Conservation (phyloP, 805 yeast genomes). For the Cyberlindnera americana region DNA sequence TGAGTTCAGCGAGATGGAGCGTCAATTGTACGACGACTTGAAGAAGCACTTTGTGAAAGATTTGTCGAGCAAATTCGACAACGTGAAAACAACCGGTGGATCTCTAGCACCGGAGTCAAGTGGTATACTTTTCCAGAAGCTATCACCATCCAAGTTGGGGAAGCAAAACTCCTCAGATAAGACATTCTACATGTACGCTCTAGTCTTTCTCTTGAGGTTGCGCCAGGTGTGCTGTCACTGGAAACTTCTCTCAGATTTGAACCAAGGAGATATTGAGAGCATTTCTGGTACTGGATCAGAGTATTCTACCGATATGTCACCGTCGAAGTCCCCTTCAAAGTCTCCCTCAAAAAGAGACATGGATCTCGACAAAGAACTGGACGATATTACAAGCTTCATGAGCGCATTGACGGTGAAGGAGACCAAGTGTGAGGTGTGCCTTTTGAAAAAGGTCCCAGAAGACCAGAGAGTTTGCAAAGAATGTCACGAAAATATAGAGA, state of each 20-base stretch:
- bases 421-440: slow-evolving; percentile 25
- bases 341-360: slow-evolving; percentile 12
- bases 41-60: slow-evolving; percentile 16
- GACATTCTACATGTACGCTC: slow-evolving; percentile 25
- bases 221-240: slow-evolving; percentile 38
- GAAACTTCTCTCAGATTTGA: slow-evolving; percentile 20
- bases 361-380: slow-evolving; percentile 18
- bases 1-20: slow-evolving; percentile 27
- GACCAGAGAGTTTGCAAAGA: slow-evolving; percentile 13
- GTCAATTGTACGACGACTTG: slow-evolving; percentile 26
- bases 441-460: slow-evolving; percentile 13
- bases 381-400: slow-evolving; percentile 24
- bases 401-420: slow-evolving; percentile 23
- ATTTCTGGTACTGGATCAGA: slow-evolving; percentile 1
- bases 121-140: slow-evolving; percentile 9
- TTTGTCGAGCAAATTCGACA: slow-evolving; percentile 8
- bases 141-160: slow-evolving; percentile 16
- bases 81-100: not conserved
- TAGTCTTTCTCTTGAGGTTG: slow-evolving; percentile 32
- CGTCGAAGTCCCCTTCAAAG: slow-evolving; percentile 15
- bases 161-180: slow-evolving; percentile 2
- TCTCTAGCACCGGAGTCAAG: slow-evolving; percentile 2
- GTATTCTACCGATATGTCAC: slow-evolving; percentile 1
- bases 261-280: slow-evolving; percentile 14
- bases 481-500: slow-evolving; percentile 18